Evolutionary conservation across 768 basidiomycete species (phyloP), one percentile per base, ranked within the genome.

Genomic region (Coprinopsis cinerea): DNA sequence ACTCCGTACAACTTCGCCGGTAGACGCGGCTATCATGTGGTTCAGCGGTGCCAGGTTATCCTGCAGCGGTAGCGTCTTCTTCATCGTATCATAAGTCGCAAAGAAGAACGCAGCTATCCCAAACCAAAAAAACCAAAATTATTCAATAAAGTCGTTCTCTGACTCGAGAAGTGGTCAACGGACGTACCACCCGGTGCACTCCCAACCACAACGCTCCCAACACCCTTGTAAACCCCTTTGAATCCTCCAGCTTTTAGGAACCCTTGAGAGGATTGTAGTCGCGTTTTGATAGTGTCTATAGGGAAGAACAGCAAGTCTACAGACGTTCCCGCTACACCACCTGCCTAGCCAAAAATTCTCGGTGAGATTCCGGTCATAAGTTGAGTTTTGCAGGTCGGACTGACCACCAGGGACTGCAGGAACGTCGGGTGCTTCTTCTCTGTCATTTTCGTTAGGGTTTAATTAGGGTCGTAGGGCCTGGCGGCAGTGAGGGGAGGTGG

Each of bases 231-330:
- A 4, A 98, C 78, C 7, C 92, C 93, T 44, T 68, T 79, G 65
- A 97, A 89, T 0, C 93, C 96, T 14, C 95, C 95, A 1, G 92
- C 84, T 24, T 72, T 70, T 39, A 79, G 63, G 64, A 99, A 97
- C 15, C 95, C 96, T 59, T 89, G 83, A 2, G 82, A 64, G 4
- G 92, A 87, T 60, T 99, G 95, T 27, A 96, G 75, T 42, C 95
- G 85, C 32, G 96, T 98, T 69, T 99, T 99, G 63, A 98, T 68
- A 0, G 95, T 96, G 69, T 99, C 95, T 50, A 99, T 82, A 1
- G 95, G 95, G 65, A 92, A 99, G 72, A 99, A 94, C 18, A 96
- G 77, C 39, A 97, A 77, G 68, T 99, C 95, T 15, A 97, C 95
- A 1, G 92, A 77, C 6, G 91, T 87, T 23, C 95, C 95, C 26